Evolutionary conservation across 148 eudicot genomes (phyloP).

Genomic region (Pharnaceum exiguum): DNA sequence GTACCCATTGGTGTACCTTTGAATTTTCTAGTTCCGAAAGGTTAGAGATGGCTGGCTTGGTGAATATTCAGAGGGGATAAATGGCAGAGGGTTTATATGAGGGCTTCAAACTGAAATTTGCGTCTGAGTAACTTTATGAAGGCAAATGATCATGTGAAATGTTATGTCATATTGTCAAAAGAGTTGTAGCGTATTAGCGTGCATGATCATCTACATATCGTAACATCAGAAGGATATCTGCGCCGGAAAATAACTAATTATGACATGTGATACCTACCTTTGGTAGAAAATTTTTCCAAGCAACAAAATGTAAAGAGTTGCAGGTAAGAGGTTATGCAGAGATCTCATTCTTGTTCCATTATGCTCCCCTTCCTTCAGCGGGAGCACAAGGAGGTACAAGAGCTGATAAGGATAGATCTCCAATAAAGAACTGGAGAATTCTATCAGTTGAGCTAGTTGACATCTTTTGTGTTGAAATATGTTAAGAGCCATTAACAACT

Average conservation of each 20-base stretch:
- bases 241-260: constrained; percentile 11
- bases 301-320: not conserved
- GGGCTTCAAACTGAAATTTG: not conserved
- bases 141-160: constrained; percentile 17
- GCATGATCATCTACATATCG: not conserved
- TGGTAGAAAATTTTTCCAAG: not conserved
- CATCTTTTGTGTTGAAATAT: too few species aligned
- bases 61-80: not conserved
- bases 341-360: too few species aligned
- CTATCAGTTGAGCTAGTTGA: too few species aligned
- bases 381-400: too few species aligned
- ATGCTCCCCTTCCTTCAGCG: too few species aligned
- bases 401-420: too few species aligned
- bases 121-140: constrained; percentile 11
- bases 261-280: not conserved
- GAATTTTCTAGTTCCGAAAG: too few species aligned
- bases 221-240: not conserved
- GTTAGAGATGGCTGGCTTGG: not conserved
- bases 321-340: too few species aligned
- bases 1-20: not conserved
- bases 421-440: too few species aligned
- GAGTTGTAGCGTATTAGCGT: constrained; percentile 27
- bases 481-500: too few species aligned
- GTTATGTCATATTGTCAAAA: constrained; percentile 16
- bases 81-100: not conserved